These are phyloP conservation scores for Erodium maritimum DNA, from an alignment of 345 rosid genomes.

Conservation along the genomic window DNA sequence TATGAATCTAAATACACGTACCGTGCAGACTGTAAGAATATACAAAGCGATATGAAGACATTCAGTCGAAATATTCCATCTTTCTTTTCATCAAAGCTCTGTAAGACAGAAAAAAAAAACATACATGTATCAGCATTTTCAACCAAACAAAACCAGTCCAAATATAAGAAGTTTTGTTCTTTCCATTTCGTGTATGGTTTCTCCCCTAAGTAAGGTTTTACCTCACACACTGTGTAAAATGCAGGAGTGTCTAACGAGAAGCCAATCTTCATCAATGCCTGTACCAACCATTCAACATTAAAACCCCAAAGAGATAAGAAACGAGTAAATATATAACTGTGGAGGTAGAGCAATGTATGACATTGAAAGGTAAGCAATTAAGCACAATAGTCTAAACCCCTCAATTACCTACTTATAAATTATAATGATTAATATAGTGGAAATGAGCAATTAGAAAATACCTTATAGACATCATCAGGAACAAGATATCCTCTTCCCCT, in stretches of 20 bases:
- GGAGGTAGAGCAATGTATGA: neutral
- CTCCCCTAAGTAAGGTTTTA: slow-evolving; percentile 8
- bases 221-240: slow-evolving; percentile 60
- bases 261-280: slow-evolving; percentile 58
- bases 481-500: slow-evolving; percentile 52
- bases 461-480: slow-evolving; percentile 47
- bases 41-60: slow-evolving; percentile 59
- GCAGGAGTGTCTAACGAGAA: slow-evolving; percentile 55
- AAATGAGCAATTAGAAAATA: slow-evolving; percentile 8
- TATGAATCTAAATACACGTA: slow-evolving; percentile 8
- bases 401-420: no score
- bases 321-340: neutral
- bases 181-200: no score
- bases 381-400: no score
- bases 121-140: slow-evolving; percentile 1
- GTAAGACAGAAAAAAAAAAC: slow-evolving; percentile 1
- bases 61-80: slow-evolving; percentile 49
- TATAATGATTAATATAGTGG: no score
- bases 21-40: slow-evolving; percentile 63
- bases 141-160: neutral
- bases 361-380: no score
- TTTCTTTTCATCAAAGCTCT: slow-evolving; percentile 63
- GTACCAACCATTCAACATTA: slow-evolving; percentile 13
- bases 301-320: neutral
- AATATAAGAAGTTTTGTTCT: neutral